Percentiles rank a stretch among this genome's conserved stretches.
These are phyloP conservation scores for Neurospora sp. DNA, from an alignment of 2,329 filamentous ascomycete genomes.

Conservation along the genomic window DNA sequence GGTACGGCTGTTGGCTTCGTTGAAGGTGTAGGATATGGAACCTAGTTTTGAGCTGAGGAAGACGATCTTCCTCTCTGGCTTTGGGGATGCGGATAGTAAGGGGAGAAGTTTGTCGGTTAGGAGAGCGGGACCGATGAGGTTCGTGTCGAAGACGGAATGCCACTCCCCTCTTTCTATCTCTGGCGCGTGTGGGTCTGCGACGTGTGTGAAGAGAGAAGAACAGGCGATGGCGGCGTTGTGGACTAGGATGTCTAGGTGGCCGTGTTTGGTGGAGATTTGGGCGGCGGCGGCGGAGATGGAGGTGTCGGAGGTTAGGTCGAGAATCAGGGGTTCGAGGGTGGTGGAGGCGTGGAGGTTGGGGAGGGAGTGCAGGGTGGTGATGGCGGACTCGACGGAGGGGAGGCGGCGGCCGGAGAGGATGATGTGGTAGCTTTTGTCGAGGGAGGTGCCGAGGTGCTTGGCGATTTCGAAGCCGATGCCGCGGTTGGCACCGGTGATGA, in stretches of 20 bases:
- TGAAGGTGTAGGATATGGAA: slow-evolving; percentile 7
- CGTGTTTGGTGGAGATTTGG: slow-evolving; percentile 20
- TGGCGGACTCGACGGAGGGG: slow-evolving; percentile 24
- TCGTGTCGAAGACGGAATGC: slow-evolving; percentile 20
- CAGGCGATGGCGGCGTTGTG: slow-evolving; percentile 22
- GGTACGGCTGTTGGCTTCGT: neutral
- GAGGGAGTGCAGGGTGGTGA: slow-evolving; percentile 19
- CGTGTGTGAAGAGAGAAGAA: neutral
- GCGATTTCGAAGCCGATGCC: slow-evolving; percentile 32
- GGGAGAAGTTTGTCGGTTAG: slow-evolving; percentile 24
- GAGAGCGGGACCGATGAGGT: slow-evolving; percentile 21
- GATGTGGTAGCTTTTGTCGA: slow-evolving; percentile 26
- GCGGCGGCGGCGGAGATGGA: slow-evolving; percentile 28
- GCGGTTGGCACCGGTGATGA: slow-evolving; percentile 32
- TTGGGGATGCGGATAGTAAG: slow-evolving; percentile 22
- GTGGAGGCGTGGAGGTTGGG: neutral
- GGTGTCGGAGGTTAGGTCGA: slow-evolving; percentile 32
- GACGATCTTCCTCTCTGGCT: slow-evolving; percentile 15
- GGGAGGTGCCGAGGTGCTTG: slow-evolving; percentile 27
- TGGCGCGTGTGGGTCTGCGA: neutral
- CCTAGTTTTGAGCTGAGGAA: slow-evolving; percentile 18
- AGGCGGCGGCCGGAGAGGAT: slow-evolving; percentile 28
- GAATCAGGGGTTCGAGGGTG: slow-evolving; percentile 25
- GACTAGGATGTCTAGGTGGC: slow-evolving; percentile 24
- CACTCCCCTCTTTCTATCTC: slow-evolving; percentile 12